phyloP scores from a whole-genome alignment of 345 rosid genomes.

The Pugionium cornutum region DNA sequence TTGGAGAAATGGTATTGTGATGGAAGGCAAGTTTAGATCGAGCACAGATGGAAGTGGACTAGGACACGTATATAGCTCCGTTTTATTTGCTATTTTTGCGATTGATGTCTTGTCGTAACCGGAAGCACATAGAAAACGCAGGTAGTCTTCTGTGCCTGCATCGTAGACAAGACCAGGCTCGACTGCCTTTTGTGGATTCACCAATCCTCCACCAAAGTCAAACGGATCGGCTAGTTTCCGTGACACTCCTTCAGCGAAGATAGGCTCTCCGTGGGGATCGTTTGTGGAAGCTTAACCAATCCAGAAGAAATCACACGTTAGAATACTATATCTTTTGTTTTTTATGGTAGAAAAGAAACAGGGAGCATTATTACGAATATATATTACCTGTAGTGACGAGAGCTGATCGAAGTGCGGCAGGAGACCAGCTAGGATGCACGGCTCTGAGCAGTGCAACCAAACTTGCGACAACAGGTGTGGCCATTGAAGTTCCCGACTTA shows the following conservation, averaged over 20 bases:
- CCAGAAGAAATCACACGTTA: background rate
- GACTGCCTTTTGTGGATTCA: conserved; percentile 52
- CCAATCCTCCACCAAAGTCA: conserved; percentile 58
- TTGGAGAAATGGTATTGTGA: conserved; percentile 35
- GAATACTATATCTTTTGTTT: background rate
- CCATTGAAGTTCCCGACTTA: conserved; percentile 48
- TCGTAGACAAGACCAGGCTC: conserved; percentile 64
- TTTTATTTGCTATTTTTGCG: conserved; percentile 33
- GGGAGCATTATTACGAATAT: background rate
- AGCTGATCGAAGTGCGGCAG: conserved; percentile 50
- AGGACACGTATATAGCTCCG: conserved; percentile 14
- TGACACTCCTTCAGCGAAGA: conserved; percentile 44
- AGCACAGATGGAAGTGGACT: conserved; percentile 23
- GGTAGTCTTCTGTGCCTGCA: conserved; percentile 45
- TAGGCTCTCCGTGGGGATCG: conserved; percentile 42
- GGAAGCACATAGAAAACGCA: conserved; percentile 47
- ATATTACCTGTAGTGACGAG: conserved; percentile 41
- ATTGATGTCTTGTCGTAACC: conserved; percentile 45
- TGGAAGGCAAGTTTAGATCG: conserved; percentile 51
- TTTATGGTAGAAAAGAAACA: too few species aligned
- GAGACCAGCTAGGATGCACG: conserved; percentile 45
- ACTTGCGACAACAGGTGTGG: conserved; percentile 46
- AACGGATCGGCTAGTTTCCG: conserved; percentile 49
- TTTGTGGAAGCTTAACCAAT: conserved; percentile 35
- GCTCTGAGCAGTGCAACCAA: conserved; percentile 44